Evolutionary conservation across 2,329 filamentous ascomycete species (phyloP).

Genomic region (Clonostachys solani): DNA sequence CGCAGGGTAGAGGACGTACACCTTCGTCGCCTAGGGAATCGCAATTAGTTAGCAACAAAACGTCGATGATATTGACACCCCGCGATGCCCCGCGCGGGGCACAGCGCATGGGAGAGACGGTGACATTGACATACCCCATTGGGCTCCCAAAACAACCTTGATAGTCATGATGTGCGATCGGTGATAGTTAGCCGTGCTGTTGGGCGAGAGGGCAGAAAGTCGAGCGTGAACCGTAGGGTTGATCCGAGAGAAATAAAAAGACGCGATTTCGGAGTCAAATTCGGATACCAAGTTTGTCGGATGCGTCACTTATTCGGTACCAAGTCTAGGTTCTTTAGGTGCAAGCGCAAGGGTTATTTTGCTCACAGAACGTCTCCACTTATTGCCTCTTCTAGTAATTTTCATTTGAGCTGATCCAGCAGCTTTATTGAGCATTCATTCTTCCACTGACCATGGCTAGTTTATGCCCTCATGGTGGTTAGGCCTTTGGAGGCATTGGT

Average conservation of each 20-base stretch:
- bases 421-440: too few species aligned
- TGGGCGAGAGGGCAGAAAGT: too few species aligned
- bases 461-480: too few species aligned
- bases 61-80: not conserved
- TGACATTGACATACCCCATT: conserved; percentile 3
- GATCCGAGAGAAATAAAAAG: not conserved
- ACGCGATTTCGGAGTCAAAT: not conserved
- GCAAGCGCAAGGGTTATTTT: too few species aligned
- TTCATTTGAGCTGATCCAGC: too few species aligned
- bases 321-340: too few species aligned
- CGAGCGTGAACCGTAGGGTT: not conserved
- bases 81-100: too few species aligned
- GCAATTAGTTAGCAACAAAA: not conserved
- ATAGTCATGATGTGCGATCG: conserved; percentile 1
- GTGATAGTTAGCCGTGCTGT: not conserved
- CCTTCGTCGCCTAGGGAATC: conserved; percentile 5
- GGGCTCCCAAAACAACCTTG: conserved; percentile 4
- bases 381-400: too few species aligned
- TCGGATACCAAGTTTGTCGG: not conserved
- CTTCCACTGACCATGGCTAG: too few species aligned
- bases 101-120: not conserved
- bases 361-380: too few species aligned
- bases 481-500: too few species aligned
- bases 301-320: not conserved
- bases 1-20: not conserved